These are phyloP conservation scores for Nitzschia sp. DNA, from an alignment of 108 stramenopile species.

Conservation along the genomic window DNA sequence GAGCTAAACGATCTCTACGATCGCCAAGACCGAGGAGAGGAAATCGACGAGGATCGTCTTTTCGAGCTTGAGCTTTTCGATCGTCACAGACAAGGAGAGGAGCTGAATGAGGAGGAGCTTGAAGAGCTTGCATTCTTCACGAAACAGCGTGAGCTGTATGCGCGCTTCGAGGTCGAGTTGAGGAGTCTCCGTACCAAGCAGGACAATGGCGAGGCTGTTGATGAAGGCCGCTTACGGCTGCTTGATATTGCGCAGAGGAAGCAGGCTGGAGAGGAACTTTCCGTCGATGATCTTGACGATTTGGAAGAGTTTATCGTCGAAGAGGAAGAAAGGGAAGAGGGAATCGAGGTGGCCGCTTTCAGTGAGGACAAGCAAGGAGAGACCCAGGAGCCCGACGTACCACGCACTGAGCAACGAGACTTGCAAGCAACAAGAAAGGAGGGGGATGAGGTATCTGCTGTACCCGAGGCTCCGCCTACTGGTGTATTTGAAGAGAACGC, in stretches of 20 bases:
- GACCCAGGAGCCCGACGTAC: not conserved
- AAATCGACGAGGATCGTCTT: slow-evolving; percentile 22
- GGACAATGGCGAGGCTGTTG: not conserved
- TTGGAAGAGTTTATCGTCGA: not conserved
- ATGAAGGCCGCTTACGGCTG: slow-evolving; percentile 10
- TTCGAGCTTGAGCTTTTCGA: slow-evolving; percentile 29
- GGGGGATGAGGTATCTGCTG: too few species aligned
- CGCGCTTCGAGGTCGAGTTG: slow-evolving; percentile 1
- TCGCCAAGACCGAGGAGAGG: slow-evolving; percentile 17
- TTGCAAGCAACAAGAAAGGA: too few species aligned
- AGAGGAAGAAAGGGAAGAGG: not conserved
- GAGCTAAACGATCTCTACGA: slow-evolving; percentile 22
- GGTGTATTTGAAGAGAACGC: too few species aligned
- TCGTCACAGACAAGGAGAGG: slow-evolving; percentile 22
- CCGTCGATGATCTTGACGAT: slow-evolving; percentile 10
- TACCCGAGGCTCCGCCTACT: too few species aligned
- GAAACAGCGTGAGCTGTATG: not conserved
- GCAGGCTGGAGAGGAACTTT: slow-evolving; percentile 1
- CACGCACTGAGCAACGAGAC: too few species aligned
- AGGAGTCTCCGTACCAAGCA: not conserved
- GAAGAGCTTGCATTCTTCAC: slow-evolving; percentile 10
- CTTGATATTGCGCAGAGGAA: slow-evolving; percentile 7
- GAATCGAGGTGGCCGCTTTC: not conserved
- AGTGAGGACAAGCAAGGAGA: not conserved
- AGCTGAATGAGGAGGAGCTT: slow-evolving; percentile 21